Base-by-base conservation (phyloP, 108 stramenopile genomes). In the Fistulifera pelliculosa region DNA sequence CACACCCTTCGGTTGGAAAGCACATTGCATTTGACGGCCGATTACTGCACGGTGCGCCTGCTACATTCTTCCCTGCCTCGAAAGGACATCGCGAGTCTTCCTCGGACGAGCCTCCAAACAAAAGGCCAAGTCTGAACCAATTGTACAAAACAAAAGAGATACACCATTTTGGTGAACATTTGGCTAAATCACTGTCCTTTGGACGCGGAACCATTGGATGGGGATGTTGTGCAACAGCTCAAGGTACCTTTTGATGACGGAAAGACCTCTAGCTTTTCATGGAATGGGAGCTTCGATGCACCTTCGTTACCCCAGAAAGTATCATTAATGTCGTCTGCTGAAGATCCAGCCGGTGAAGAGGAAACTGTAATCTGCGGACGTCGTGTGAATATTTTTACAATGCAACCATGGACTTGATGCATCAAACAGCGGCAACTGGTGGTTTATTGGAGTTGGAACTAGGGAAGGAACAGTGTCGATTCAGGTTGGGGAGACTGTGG, bases 21-120 rank as follows among this genome's bases (percentile, higher is more conserved):
- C 94, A 95, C 51, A 75, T 90, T 48, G 73, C 76, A 5, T 95
- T 95, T 77, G 90, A 92, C 68, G 94, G 94, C 16, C 61, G 87
- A 22, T 58, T 87, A 40, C 60, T 95, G 31, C 94, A 95, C 75
- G 91, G 89, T 8, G 94, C 91, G 18, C 89, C 91, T 18, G 87
- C 75, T 0, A 61, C 69, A 39, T 80, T 79, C 58, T 87, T 90
- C 59, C 88, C 84, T 10, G 63, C 44, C 1, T 5, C 41, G 47
- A n/a, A 47, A 8, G 27, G 19, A 28, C 19, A 18, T 26, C 61
- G 13, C 59, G 54, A 11, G 8, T 17, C 44, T 49, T 11, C 58
- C 40, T 14, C 19, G 44, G 38, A 40, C 18, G 60, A 66, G 48
- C 70, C 61, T 31, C 19, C 66, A 1, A 27, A 38, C 13, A 38